A percentile compares a stretch with the other conserved stretches of the same genome.
phyloP scores from a whole-genome alignment of 1,284 basidiomycete species.

The Ganoderma lingzhi region DNA sequence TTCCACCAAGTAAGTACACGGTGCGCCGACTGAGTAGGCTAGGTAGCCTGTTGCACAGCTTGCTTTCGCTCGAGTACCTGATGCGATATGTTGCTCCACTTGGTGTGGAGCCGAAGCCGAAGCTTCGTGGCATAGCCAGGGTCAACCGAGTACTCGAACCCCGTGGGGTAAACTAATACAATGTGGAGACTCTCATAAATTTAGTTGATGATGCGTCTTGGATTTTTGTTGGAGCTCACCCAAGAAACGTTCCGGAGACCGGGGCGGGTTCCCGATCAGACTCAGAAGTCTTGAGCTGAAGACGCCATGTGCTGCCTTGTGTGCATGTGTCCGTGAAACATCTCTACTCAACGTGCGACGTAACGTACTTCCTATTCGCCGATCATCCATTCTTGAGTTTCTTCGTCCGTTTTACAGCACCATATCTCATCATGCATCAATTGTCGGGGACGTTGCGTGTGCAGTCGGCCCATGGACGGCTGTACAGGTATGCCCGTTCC shows the following conservation, averaged over 20 bases:
- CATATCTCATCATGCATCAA: background rate
- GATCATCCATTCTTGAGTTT: background rate
- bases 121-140: too few relatives aligned
- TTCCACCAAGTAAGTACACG: too few relatives aligned
- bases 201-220: background rate
- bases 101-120: too few relatives aligned
- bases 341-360: background rate
- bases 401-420: background rate
- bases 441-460: background rate
- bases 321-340: background rate
- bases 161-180: too few relatives aligned
- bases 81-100: too few relatives aligned
- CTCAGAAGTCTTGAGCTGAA: background rate
- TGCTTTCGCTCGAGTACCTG: too few relatives aligned
- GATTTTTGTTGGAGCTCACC: background rate
- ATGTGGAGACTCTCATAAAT: too few relatives aligned
- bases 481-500: background rate
- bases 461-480: background rate
- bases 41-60: too few relatives aligned
- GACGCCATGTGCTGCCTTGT: background rate
- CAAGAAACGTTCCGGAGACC: too few relatives aligned
- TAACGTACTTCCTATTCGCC: background rate
- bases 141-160: too few relatives aligned
- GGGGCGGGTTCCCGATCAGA: background rate
- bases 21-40: too few relatives aligned